Conservation (phyloP, 2,329 filamentous ascomycete genomes). For the Ilyonectria mors-panacis region DNA sequence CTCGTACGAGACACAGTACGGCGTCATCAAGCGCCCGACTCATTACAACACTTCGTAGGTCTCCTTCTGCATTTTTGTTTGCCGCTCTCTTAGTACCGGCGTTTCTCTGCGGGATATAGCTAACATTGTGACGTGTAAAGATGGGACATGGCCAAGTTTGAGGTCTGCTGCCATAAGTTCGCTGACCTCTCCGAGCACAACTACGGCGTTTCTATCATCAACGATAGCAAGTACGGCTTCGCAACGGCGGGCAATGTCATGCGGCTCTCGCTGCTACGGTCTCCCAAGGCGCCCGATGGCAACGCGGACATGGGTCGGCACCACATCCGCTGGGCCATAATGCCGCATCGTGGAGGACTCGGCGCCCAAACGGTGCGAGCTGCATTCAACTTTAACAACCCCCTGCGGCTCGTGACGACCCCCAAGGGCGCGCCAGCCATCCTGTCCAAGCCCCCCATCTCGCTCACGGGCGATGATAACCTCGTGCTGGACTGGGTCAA, state of each 20-base stretch:
- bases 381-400: conserved; percentile 92
- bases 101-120: background rate
- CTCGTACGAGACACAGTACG: conserved; percentile 95
- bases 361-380: conserved; percentile 83
- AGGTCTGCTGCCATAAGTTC: conserved; percentile 96
- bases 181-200: conserved; percentile 90
- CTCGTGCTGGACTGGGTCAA: conserved; percentile 92
- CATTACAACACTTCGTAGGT: conserved; percentile 86
- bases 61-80: background rate
- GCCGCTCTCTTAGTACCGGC: background rate
- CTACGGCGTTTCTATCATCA: conserved; percentile 93
- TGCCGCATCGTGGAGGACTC: conserved; percentile 85
- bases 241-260: conserved; percentile 91
- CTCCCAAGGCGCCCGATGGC: conserved; percentile 92
- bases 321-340: conserved; percentile 88
- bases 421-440: conserved; percentile 43
- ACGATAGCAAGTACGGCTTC: conserved; percentile 98
- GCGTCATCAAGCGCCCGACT: conserved; percentile 88
- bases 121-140: conserved; percentile 51
- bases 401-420: conserved; percentile 64
- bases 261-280: conserved; percentile 89
- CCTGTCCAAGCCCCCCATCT: conserved; percentile 66
- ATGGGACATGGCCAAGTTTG: conserved; percentile 98
- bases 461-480: conserved; percentile 70
- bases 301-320: conserved; percentile 96